Conservation (phyloP, 768 basidiomycete species). For the Agaricus sinodeliciosus region DNA sequence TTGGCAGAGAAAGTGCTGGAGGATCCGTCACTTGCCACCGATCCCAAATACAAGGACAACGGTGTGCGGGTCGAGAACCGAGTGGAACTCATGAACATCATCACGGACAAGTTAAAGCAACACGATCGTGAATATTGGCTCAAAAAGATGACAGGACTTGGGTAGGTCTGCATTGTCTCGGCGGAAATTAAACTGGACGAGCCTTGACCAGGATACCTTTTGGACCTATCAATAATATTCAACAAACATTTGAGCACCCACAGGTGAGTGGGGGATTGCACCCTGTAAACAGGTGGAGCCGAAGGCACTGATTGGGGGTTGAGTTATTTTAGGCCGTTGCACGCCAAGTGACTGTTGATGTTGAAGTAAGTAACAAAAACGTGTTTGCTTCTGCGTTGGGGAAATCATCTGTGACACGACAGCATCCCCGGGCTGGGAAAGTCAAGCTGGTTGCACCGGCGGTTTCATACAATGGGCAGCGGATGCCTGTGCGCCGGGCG, state of each 20-base stretch:
- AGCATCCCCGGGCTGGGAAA: slow-evolving; percentile 72
- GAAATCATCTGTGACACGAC: slow-evolving; percentile 13
- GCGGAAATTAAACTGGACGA: neutral
- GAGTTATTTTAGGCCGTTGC: slow-evolving; percentile 54
- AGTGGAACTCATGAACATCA: slow-evolving; percentile 57
- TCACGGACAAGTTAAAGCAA: slow-evolving; percentile 53
- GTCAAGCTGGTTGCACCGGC: slow-evolving; percentile 79
- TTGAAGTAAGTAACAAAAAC: slow-evolving; percentile 50
- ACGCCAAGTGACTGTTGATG: slow-evolving; percentile 65
- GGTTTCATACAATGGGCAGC: slow-evolving; percentile 73
- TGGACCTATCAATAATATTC: slow-evolving; percentile 89
- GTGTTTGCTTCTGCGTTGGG: slow-evolving; percentile 8
- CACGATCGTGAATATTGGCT: slow-evolving; percentile 71
- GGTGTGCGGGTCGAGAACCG: slow-evolving; percentile 71
- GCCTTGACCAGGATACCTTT: slow-evolving; percentile 56
- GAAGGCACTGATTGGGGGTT: slow-evolving; percentile 9
- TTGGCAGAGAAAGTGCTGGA: slow-evolving; percentile 60
- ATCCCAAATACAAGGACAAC: slow-evolving; percentile 70
- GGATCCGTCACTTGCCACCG: slow-evolving; percentile 48
- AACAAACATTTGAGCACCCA: slow-evolving; percentile 86
- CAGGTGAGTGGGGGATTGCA: slow-evolving; percentile 29
- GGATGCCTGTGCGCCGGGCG: slow-evolving; percentile 67
- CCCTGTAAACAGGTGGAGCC: slow-evolving; percentile 7
- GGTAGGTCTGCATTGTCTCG: slow-evolving; percentile 37
- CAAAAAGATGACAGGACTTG: slow-evolving; percentile 63